Base-by-base conservation (phyloP, 2,329 filamentous ascomycete species). In the Coniochaeta prunicola region DNA sequence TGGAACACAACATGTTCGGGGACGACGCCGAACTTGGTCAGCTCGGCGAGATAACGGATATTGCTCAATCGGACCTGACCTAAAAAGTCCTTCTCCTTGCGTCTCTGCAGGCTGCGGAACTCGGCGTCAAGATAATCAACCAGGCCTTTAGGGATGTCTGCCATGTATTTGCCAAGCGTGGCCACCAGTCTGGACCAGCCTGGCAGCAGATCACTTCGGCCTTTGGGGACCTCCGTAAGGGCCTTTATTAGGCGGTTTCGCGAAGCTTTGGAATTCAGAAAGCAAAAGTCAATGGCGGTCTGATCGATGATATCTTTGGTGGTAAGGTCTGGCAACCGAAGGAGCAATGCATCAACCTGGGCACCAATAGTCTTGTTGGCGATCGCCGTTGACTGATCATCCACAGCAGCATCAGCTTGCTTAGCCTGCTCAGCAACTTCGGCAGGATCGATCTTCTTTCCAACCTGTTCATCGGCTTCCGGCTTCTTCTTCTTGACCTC, bases 1-100 rank as follows among this genome's bases (percentile, higher is more conserved):
- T 99, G 94, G 70, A 99, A 99, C 58, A 99, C 96, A 63, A 99
- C 93, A 73, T 99, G 94, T 72, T 99, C 94, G 0, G 96, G 94
- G 9, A 99, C 94, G 33, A 97, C 91, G 33, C 94, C 93, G 69
- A 99, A 99, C 70, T 99, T 99, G 60, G 94, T 99, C 69, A 99
- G 77, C 74, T 99, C 94, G 8, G 94, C 92, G 56, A 99, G 85
- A 71, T 99, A 99, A n/a, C 96, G 90, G 63, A 97, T 92, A 69
- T 97, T 97, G 73, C 90, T 88, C 65, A 96, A 87, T 48, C 94
- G 89, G 55, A 97, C 92, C 73, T 96, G 93, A 0, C 93, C 93
- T 0, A 97, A 80, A 62, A 99, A 97, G 66, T 99, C 96, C 70
- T 99, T 99, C 60, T 96, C 92, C 71, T 99, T 99, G 62, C 96